A percentile compares a stretch with the other conserved stretches of the same genome.
Conservation (phyloP, 106 monocot species). For the Dendrobium huoshanense region DNA sequence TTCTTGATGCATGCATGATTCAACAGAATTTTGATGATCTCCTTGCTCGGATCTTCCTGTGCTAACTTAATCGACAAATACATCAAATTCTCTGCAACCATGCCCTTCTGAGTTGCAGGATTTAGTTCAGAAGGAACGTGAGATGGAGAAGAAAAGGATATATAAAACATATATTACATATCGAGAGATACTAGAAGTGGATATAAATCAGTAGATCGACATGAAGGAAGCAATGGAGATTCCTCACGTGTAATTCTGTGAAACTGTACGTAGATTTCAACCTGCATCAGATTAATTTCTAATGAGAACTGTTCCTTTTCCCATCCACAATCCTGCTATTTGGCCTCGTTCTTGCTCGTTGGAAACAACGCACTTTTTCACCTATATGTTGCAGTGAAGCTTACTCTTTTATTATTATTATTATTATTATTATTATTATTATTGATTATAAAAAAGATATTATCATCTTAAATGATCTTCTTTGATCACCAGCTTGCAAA, state of each 20-base stretch:
- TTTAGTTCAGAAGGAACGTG: constrained; percentile 33
- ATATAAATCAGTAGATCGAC: constrained; percentile 19
- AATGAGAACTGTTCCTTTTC: constrained; percentile 18
- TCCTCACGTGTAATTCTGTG: constrained; percentile 11
- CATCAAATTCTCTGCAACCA: background rate
- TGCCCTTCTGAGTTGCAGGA: constrained; percentile 17
- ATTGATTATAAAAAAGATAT: too few species aligned
- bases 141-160: constrained; percentile 32
- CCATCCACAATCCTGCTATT: constrained; percentile 12
- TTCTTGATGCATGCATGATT: constrained; percentile 43
- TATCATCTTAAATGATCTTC: too few species aligned
- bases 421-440: too few species aligned
- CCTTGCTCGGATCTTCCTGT: background rate
- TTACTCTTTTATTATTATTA: background rate
- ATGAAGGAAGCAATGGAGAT: constrained; percentile 14
- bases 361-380: constrained; percentile 20
- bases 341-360: constrained; percentile 49
- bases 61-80: background rate
- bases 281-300: constrained; percentile 9
- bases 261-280: constrained; percentile 17
- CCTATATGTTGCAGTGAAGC: background rate
- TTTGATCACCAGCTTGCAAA: too few species aligned
- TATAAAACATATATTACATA: constrained; percentile 34
- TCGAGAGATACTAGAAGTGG: constrained; percentile 35
- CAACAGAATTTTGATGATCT: constrained; percentile 31